A percentile compares a stretch with the other conserved stretches of the same genome.
These are phyloP conservation scores for Cladophialophora immunda DNA, from an alignment of 2,329 filamentous ascomycete genomes.

Conservation along the genomic window DNA sequence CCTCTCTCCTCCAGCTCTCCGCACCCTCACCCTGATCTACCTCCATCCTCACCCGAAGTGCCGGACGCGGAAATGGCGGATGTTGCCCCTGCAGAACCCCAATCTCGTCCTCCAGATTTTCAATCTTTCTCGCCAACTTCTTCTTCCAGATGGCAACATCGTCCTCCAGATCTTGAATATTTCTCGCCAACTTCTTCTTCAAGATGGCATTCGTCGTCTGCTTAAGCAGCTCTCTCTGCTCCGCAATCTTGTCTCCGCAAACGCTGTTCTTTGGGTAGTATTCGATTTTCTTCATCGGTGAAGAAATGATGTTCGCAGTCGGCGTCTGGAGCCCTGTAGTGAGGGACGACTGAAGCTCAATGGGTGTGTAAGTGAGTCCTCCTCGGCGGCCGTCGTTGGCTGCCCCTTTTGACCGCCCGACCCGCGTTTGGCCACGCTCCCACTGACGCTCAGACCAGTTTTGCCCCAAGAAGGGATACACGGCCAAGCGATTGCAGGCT, in stretches of 20 bases:
- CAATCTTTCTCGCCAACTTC: no score
- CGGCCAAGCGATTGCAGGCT: slow-evolving; percentile 26
- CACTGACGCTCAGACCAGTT: slow-evolving; percentile 30
- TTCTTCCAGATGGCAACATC: no score
- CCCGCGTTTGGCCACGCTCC: no score
- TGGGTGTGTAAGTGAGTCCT: no score
- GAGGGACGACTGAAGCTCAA: no score
- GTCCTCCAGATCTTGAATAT: slow-evolving; percentile 45
- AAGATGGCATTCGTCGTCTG: slow-evolving; percentile 36
- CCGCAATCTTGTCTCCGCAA: slow-evolving; percentile 55
- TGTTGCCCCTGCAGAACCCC: slow-evolving; percentile 14
- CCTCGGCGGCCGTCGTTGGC: no score
- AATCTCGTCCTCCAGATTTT: slow-evolving; percentile 4
- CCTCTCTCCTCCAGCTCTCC: slow-evolving; percentile 3
- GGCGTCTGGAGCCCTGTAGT: no score
- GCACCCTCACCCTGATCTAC: slow-evolving; percentile 9
- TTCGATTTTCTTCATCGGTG: slow-evolving; percentile 53
- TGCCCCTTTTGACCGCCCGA: no score
- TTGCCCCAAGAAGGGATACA: no score
- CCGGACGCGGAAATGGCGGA: slow-evolving; percentile 32
- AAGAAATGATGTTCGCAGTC: slow-evolving; percentile 57
- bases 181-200: slow-evolving; percentile 53
- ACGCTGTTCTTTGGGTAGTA: no score
- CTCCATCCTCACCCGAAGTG: slow-evolving; percentile 20
- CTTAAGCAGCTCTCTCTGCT: slow-evolving; percentile 53